Conservation (phyloP, 169 alveolate genomes). For the Eimeria brunetti region DNA sequence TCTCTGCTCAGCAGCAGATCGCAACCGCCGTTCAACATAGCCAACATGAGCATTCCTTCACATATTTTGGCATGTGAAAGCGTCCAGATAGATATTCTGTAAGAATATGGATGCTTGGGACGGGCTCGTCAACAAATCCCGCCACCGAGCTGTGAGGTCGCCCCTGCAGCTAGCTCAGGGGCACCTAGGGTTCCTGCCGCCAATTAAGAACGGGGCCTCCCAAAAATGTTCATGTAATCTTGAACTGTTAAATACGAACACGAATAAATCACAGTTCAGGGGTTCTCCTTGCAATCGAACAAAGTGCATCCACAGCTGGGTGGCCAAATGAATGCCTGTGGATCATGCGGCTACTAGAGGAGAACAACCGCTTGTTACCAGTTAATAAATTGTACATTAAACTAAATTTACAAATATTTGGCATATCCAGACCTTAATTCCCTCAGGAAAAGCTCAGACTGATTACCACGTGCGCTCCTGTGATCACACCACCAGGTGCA, state of each 20-base stretch:
- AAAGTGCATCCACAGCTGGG: neutral
- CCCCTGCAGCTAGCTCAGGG: neutral
- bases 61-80: neutral
- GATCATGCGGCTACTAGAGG: neutral
- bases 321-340: neutral
- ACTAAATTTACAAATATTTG: neutral
- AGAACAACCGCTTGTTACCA: neutral
- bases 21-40: neutral
- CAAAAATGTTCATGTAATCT: neutral
- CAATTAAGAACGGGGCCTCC: neutral
- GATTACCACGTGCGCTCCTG: slow-evolving; percentile 1
- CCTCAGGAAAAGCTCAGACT: neutral
- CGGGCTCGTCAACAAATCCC: neutral
- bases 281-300: neutral
- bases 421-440: neutral
- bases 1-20: neutral
- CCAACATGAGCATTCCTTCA: neutral
- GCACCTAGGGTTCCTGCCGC: neutral
- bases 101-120: neutral
- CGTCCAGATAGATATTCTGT: neutral
- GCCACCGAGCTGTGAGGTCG: neutral
- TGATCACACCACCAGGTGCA: neutral
- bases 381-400: neutral
- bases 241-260: neutral
- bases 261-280: neutral